Base-by-base conservation (phyloP, 140 eudicot genomes). In the Senecio squalidus region DNA sequence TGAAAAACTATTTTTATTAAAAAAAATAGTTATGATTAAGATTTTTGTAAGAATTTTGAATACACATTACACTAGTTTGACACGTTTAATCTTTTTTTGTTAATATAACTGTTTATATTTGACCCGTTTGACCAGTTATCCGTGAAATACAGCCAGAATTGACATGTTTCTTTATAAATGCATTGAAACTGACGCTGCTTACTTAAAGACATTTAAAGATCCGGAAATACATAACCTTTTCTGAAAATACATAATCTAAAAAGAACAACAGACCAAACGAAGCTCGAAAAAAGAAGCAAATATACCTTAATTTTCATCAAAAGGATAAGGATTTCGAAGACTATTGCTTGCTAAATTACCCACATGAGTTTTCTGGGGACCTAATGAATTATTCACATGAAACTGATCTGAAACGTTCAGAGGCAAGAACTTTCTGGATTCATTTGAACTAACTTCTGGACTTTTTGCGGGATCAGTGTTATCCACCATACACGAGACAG, bases 251-350 rank as follows among this genome's bases (percentile, higher is more conserved):
- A n/a, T 46, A 18, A 8, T 22, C 9, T 21, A 0, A 2, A 10
- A 11, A 21, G 27, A 3, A 23, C 22, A 23, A 23, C 3, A 11
- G 23, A 59, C 24, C 60, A 9, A 64, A 10, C 50, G 31, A 1
- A 9, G 24, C 43, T 10, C 22, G 14, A 5, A 14, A 28, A 27
- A 10, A 54, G 41, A 14, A 20, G 6, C 11, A 46, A 34, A 44
- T 21, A 47, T 69, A 76, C 81, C 86, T 62, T 82, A 39, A 21
- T 33, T 76, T 68, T 54, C 71, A 6, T 77, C 74, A 70, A 66
- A 69, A 30, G 71, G 57, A 71, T 64, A 72, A 48, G 73, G 66
- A 65, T 69, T 60, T 56, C 74, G 50, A 50, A 64, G 45, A 61
- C 43, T 62, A 67, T 64, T 70, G 67, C 64, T 64, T 70, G 68